Evolutionary conservation across 495 filamentous ascomycete species (phyloP), one percentile per base, ranked within the genome.

Genomic region (Cercophora scortea): DNA sequence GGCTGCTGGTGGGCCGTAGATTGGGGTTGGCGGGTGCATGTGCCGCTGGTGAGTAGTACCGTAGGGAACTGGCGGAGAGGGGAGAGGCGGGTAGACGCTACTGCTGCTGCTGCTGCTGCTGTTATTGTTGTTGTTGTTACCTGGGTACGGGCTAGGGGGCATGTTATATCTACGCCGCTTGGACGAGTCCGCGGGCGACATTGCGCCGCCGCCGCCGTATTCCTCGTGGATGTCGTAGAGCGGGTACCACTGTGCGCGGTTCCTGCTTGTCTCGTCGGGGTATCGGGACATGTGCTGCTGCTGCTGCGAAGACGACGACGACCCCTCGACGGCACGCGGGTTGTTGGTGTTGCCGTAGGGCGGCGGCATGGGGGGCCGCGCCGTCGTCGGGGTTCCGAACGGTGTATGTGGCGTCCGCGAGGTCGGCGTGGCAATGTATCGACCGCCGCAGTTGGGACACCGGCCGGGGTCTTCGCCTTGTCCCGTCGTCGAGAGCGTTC

Each of bases 381-480:
- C 18, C 19, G 25, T 18, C 25, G 18, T 18, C 8, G 43, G 11
- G 10, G 43, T 45, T 49, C 40, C 32, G 55, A 71, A 79, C 11
- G 76, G 78, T n/a, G 76, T 82, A 18, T 65, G 62, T 4, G 78
- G 79, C 13, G 74, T 77, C 44, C 70, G 66, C 8, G 80, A 77
- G 19, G 80, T 79, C 10, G 43, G 13, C 6, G 25, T 48, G 34
- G 77, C 75, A 46, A 85, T 81, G 52, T 77, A 83, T 11, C 82
- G 69, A 15, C 84, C 83, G 32, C 80, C 78, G 53, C 84, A 86
- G 65, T 79, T 81, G 2, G 71, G 66, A 58, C 86, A 89, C 50
- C 78, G 74, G 12, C 68, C 62, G 8, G 73, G 69, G 43, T 74
- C 71, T 41, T 79, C 75, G 10, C 68, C 62, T n/a, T 25, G 61